Evolutionary conservation across 768 basidiomycete genomes (phyloP), one percentile per base, ranked within the genome.

Genomic region (Tylopilus subfusipes): DNA sequence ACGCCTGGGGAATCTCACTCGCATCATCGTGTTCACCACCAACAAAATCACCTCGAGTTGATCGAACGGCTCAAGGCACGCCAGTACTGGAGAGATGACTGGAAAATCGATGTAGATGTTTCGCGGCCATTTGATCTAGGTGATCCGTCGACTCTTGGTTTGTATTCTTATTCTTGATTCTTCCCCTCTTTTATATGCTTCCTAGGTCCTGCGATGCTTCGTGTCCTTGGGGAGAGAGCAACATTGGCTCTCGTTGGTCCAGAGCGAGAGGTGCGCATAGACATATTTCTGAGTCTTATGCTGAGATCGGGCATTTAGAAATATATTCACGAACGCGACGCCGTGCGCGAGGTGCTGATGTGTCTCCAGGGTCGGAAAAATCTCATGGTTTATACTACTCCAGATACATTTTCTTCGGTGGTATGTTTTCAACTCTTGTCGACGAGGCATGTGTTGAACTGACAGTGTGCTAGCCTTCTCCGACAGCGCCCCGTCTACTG

Each of bases 1-100:
- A 18, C 12, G 5, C 30, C 52, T 0, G 48, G 40, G 0, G 55
- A 57, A 21, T n/a, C 14, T 8, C 11, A 19, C n/a, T 13, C 46
- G 46, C 25, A 30, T 13, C 42, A 43, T 34, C 59, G 44, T 40
- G 12, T 44, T 27, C 39, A 47, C 21, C 13, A 53, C 27, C 54
- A 54, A 16, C 38, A 39, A 14, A 58, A 22, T 42, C 75, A 81
- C 64, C 71, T 81, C n/a, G 73, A 75, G 51, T 74, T 77, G 39
- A 75, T 88, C n/a, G 88, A 90, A 64, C 77, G 76, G 9, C 68
- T 93, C 24, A 79, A 79, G 58, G 68, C 73, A 4, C 75, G 72
- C 48, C 90, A 93, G 59, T 91, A 91, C 62, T 93, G 90, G 90
- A 78, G 80, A 57, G 70, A 78, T 2, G 82, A 80, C 24, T 90